Percentiles rank a stretch among this genome's conserved stretches.
Evolutionary conservation across 352 stramenopile species (phyloP).

Genomic region (Globisporangium polare): DNA sequence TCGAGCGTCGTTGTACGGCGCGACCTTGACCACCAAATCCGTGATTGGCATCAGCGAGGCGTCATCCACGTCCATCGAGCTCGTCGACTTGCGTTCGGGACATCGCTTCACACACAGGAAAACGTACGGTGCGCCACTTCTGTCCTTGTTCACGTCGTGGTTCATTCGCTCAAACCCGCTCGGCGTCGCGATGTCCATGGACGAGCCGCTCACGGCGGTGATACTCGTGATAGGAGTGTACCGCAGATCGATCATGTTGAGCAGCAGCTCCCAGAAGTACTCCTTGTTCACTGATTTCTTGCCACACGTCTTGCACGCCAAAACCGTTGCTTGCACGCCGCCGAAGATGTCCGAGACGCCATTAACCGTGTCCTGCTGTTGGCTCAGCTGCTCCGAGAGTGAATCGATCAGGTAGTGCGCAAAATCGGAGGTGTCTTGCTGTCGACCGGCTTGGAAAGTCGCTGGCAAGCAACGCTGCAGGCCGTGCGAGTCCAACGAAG

Average conservation of each 20-base stretch:
- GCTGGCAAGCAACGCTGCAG: slow-evolving; percentile 69
- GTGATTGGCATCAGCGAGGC: slow-evolving; percentile 60
- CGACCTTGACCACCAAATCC: slow-evolving; percentile 75
- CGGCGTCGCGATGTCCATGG: slow-evolving; percentile 60
- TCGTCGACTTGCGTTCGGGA: slow-evolving; percentile 38
- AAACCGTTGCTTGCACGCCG: slow-evolving; percentile 73
- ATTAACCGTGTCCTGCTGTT: slow-evolving; percentile 48
- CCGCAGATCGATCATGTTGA: slow-evolving; percentile 88
- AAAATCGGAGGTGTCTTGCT: slow-evolving; percentile 87
- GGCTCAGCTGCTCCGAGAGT: slow-evolving; percentile 66
- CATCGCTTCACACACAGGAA: slow-evolving; percentile 79
- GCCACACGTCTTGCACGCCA: slow-evolving; percentile 78
- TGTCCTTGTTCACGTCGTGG: slow-evolving; percentile 83
- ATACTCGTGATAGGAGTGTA: slow-evolving; percentile 88
- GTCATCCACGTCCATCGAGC: slow-evolving; percentile 25
- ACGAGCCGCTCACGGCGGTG: slow-evolving; percentile 63
- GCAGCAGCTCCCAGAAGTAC: slow-evolving; percentile 87
- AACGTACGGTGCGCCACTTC: slow-evolving; percentile 68
- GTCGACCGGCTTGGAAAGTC: slow-evolving; percentile 75
- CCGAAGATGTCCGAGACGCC: slow-evolving; percentile 77
- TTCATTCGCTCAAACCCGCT: slow-evolving; percentile 78
- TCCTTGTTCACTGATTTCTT: slow-evolving; percentile 81
- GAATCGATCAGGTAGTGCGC: slow-evolving; percentile 84
- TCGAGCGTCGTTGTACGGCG: slow-evolving; percentile 46
- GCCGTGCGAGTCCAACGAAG: slow-evolving; percentile 55